phyloP scores from a whole-genome alignment of 2,329 filamentous ascomycete genomes.

The Chaetoscypha palmicola region DNA sequence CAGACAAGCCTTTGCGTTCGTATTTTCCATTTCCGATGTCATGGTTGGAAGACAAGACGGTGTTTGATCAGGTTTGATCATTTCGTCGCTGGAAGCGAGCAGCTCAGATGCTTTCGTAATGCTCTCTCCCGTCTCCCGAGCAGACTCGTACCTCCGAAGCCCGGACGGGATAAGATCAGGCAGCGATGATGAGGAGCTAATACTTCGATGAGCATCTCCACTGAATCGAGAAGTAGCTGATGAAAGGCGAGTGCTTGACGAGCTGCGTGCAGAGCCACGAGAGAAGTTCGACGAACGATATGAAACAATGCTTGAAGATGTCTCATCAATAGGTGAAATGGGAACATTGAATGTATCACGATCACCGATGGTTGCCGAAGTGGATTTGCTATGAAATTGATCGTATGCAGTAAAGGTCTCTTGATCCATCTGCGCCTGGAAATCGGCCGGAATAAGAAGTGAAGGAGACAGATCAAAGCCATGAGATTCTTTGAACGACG shows the following conservation, averaged over 20 bases:
- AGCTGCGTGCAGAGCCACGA: constrained; percentile 25
- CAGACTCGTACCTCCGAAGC: constrained; percentile 12
- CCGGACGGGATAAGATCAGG: constrained; percentile 29
- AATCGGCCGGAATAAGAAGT: constrained; percentile 55
- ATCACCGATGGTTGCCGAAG: constrained; percentile 21
- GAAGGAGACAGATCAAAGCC: constrained; percentile 54
- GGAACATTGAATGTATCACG: constrained; percentile 21
- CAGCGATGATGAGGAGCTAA: constrained; percentile 26
- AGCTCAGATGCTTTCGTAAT: not conserved
- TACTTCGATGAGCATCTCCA: constrained; percentile 27
- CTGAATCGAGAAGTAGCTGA: constrained; percentile 22
- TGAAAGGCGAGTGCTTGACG: constrained; percentile 25
- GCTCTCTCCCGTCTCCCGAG: not conserved
- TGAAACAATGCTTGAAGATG: constrained; percentile 26
- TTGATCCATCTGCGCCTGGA: constrained; percentile 44
- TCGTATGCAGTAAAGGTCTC: constrained; percentile 24
- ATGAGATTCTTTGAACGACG: constrained; percentile 52
- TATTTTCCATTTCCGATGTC: not conserved
- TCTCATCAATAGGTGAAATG: constrained; percentile 28
- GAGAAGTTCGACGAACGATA: constrained; percentile 30
- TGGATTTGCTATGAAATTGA: constrained; percentile 17
- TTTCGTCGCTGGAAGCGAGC: not conserved
- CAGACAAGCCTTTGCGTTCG: constrained; percentile 6
- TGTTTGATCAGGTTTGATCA: not conserved
- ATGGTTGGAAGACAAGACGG: constrained; percentile 2